Evolutionary conservation across 805 yeast genomes (phyloP).

Genomic region (Alloascoidea africana): DNA sequence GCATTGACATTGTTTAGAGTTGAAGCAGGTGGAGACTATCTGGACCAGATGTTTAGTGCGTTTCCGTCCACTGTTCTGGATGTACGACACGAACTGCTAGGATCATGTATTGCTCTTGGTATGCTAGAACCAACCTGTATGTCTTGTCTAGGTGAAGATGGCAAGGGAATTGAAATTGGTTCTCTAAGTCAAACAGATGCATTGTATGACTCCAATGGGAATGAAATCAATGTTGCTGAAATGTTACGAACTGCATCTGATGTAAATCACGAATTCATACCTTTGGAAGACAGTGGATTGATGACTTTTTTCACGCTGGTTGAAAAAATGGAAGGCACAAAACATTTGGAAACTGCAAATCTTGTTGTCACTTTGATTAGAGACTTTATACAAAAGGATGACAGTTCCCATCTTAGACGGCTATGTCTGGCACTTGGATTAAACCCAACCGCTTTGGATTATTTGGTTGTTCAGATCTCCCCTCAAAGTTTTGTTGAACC

Average conservation of each 20-base stretch:
- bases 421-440: constrained; percentile 35
- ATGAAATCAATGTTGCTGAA: constrained; percentile 14
- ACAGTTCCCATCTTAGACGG: constrained; percentile 29
- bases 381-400: constrained; percentile 23
- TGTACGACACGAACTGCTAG: constrained; percentile 35
- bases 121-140: constrained; percentile 22
- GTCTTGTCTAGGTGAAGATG: constrained; percentile 12
- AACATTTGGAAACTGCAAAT: constrained; percentile 29
- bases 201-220: constrained; percentile 18
- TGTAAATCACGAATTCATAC: constrained; percentile 30
- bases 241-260: constrained; percentile 18
- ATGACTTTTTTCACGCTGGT: constrained; percentile 32
- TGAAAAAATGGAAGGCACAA: constrained; percentile 27
- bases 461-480: constrained; percentile 26
- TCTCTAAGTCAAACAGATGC: constrained; percentile 19
- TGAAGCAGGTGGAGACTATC: constrained; percentile 18
- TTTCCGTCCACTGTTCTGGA: constrained; percentile 30
- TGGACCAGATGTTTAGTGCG: constrained; percentile 37
- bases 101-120: constrained; percentile 24
- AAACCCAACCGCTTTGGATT: constrained; percentile 25
- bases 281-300: constrained; percentile 38
- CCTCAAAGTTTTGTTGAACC: constrained; percentile 28
- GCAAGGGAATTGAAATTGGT: constrained; percentile 14
- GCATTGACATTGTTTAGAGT: constrained; percentile 20
- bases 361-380: constrained; percentile 18